Base-by-base conservation (phyloP, 1,284 basidiomycete species). In the Pterula multifida region DNA sequence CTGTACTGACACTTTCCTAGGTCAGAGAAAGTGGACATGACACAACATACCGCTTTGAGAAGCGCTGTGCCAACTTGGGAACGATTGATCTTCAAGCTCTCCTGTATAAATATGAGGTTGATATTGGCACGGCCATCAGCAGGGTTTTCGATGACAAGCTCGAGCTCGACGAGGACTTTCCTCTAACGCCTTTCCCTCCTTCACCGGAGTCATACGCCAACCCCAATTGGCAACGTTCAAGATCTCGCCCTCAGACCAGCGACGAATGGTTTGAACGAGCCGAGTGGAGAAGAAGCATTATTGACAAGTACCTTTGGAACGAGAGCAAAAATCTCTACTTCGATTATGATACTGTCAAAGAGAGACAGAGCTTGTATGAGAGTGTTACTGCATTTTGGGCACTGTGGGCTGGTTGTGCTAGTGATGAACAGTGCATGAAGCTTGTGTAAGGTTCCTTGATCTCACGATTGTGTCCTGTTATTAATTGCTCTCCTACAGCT, bases 271-370 rank as follows among this genome's bases (percentile, higher is more conserved):
- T 93, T 63, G 79, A 80, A 55, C 79, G 93, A 39, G 92, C 92
- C 0, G 81, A 86, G 53, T 83, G 78, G 60, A 78, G 93, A 58
- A 81, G 81, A 68, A 72, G 81, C 51, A 79, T 84, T 62, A 94
- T 98, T 62, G 91, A 98, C 72, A 81, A 86, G 68, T 95, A 96
- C 69, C 78, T 92, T 60, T 92, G 96, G 96, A 96, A 98, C 65
- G 93, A 97, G 64, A 91, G 83, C 63, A 87, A 90, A 74, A 82
- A 80, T 56, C 72, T 98, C 61, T 98, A 94, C 76, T 96, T 91
- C 63, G 95, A 98, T 67, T 98, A 96, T 61, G 93, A 98, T 65
- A 94, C 89, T 13, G 85, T 82, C 50, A 78, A 85, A 64, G 81
- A 89, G 71, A 85, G 86, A 67, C 93, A 96, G 71, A 90, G 85